Evolutionary conservation across 768 basidiomycete genomes (phyloP), one percentile per base, ranked within the genome.

Genomic region (Macrolepiota dolichaula): DNA sequence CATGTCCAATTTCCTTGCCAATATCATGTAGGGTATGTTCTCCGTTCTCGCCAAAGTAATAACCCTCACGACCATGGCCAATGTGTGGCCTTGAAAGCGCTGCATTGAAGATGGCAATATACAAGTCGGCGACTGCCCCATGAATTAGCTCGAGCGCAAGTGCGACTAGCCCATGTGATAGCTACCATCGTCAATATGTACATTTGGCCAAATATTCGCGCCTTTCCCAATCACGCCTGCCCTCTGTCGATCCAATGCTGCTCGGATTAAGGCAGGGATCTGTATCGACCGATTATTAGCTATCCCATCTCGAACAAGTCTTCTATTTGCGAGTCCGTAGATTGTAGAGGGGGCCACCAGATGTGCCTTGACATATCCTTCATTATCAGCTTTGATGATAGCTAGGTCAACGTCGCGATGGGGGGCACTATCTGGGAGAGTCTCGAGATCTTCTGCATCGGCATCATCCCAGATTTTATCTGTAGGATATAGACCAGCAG

Each of bases 141-240:
- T 17, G 38, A 67, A 65, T 15, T 64, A 19, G 12, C 4, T 49
- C 3, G 22, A 27, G 12, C 25, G 24, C 22, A 24, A 27, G 17
- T 9, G 7, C 25, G 24, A 19, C 2, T 24, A n/a, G 19, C 17
- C n/a, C 32, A 32, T 7, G 7, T 32, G 29, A 32, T 15, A 57
- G 76, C 55, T 59, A 84, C 85, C 64, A 47, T 87, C 85, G 40
- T 82, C 71, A 40, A 85, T 76, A 63, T 84, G 68, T 4, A 86
- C 81, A 61, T 85, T 73, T 0, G 81, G 78, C 87, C 85, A 89
- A 5, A 84, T 47, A 56, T 87, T 85, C 66, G 77, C 72, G 0
- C 88, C 88, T 44, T 76, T 65, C 0, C 87, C 86, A 3, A 88
- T 73, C 65, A 84, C 72, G 12, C 84, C 85, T 0, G 76, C 85